Conservation (phyloP, 805 yeast genomes). For the Ogataea nakhonphanomensis region DNA sequence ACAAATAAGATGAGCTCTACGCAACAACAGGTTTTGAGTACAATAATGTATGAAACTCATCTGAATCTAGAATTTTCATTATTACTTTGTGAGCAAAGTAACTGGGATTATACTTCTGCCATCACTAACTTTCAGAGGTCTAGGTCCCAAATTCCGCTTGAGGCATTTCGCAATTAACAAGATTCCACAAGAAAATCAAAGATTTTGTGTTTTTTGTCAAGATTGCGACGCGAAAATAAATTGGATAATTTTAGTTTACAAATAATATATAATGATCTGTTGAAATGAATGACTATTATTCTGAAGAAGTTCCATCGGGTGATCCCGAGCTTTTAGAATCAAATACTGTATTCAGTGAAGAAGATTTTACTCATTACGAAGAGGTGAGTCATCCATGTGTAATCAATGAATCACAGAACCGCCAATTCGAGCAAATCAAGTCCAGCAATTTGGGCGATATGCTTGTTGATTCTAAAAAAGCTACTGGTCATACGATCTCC, state of each 20-base stretch:
- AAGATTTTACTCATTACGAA: neutral
- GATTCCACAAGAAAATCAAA: too few species aligned
- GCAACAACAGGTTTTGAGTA: conserved; percentile 64
- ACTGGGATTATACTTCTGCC: conserved; percentile 75
- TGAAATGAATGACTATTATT: conserved; percentile 22
- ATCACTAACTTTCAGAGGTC: conserved; percentile 67
- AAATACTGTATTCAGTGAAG: conserved; percentile 4
- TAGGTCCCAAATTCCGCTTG: conserved; percentile 48
- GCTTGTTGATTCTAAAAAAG: too few species aligned
- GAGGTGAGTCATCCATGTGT: conserved; percentile 1
- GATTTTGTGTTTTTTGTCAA: neutral
- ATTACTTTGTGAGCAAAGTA: conserved; percentile 83
- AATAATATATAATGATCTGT: neutral
- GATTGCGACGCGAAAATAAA: conserved; percentile 8
- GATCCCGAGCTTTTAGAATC: conserved; percentile 24
- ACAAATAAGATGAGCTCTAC: conserved; percentile 45
- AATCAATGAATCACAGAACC: neutral
- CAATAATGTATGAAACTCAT: conserved; percentile 67
- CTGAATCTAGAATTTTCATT: conserved; percentile 75
- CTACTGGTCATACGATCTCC: too few species aligned
- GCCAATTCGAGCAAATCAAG: too few species aligned
- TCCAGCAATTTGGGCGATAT: too few species aligned
- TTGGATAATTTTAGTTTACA: neutral
- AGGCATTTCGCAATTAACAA: conserved; percentile 38
- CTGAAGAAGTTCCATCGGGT: conserved; percentile 23